Percentiles rank a stretch among this genome's conserved stretches.
These are phyloP conservation scores for Aspergillus felis DNA, from an alignment of 2,329 filamentous ascomycete genomes.

Conservation along the genomic window DNA sequence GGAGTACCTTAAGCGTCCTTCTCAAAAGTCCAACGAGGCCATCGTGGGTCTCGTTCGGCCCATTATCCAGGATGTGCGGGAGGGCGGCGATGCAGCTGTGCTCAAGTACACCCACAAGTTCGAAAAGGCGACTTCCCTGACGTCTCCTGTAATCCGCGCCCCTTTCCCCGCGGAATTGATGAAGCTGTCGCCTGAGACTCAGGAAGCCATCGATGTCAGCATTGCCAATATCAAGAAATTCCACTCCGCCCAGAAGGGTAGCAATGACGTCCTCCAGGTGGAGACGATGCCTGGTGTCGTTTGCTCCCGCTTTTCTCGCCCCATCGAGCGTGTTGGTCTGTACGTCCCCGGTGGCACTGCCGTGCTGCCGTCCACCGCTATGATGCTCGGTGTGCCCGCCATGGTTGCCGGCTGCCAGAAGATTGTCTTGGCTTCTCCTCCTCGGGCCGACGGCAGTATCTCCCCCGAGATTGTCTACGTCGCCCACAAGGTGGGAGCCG, in stretches of 20 bases:
- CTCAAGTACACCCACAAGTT: constrained; percentile 97
- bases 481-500: constrained; percentile 92
- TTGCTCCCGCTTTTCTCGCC: constrained; percentile 86
- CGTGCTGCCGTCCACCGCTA: constrained; percentile 91
- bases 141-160: constrained; percentile 80
- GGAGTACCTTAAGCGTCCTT: constrained; percentile 77
- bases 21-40: constrained; percentile 88
- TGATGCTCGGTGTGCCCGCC: constrained; percentile 96
- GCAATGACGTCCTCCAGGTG: constrained; percentile 70
- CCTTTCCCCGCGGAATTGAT: constrained; percentile 84
- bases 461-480: constrained; percentile 97
- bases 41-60: constrained; percentile 88
- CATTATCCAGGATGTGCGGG: constrained; percentile 83
- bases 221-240: constrained; percentile 94
- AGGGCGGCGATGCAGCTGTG: constrained; percentile 80
- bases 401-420: constrained; percentile 96
- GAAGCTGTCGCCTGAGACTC: constrained; percentile 77
- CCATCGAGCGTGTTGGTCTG: constrained; percentile 92
- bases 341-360: constrained; percentile 96
- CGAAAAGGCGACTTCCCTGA: constrained; percentile 89
- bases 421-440: constrained; percentile 89
- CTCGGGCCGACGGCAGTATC: constrained; percentile 80
- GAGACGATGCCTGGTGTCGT: constrained; percentile 98
- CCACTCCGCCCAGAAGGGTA: constrained; percentile 83
- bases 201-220: constrained; percentile 86